phyloP scores from a whole-genome alignment of 352 stramenopile genomes.

The Pythium periplocum region DNA sequence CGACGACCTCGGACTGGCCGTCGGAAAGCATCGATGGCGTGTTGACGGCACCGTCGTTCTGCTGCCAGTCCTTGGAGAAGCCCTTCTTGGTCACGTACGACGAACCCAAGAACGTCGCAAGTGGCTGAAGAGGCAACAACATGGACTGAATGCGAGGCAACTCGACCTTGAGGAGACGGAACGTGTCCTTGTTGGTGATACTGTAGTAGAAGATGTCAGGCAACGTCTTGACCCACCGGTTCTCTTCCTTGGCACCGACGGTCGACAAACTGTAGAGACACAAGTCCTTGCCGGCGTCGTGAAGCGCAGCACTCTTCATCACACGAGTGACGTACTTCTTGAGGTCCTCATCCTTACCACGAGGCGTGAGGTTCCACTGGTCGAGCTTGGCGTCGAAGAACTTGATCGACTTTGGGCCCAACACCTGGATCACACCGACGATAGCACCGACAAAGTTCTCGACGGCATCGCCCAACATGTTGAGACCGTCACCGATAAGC shows the following conservation, averaged over 20 bases:
- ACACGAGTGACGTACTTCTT: slow-evolving; percentile 23
- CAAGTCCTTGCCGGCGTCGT: slow-evolving; percentile 17
- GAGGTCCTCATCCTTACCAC: slow-evolving; percentile 12
- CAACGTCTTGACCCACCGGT: slow-evolving; percentile 27
- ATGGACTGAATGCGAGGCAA: slow-evolving; percentile 19
- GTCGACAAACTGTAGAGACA: slow-evolving; percentile 26
- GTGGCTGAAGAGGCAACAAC: slow-evolving; percentile 15
- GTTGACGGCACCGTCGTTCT: slow-evolving; percentile 29
- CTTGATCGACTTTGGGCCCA: slow-evolving; percentile 12
- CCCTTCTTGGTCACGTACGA: slow-evolving; percentile 16
- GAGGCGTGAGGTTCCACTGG: slow-evolving; percentile 20
- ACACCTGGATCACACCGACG: slow-evolving; percentile 5
- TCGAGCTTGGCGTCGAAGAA: slow-evolving; percentile 28
- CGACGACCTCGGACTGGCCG: slow-evolving; percentile 14
- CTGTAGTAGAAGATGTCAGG: slow-evolving; percentile 32
- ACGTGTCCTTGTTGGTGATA: slow-evolving; percentile 24
- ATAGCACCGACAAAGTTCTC: slow-evolving; percentile 16
- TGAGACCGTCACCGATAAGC: slow-evolving; percentile 17
- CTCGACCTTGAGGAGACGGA: slow-evolving; percentile 16
- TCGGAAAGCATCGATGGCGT: slow-evolving; percentile 17
- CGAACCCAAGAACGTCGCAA: slow-evolving; percentile 19
- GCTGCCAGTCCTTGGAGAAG: slow-evolving; percentile 19
- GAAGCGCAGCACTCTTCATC: slow-evolving; percentile 15
- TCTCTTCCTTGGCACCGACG: slow-evolving; percentile 18
- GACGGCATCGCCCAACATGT: slow-evolving; percentile 9